Base-by-base conservation (phyloP, 2,329 filamentous ascomycete species). In the Cryoendolithus antarcticus region DNA sequence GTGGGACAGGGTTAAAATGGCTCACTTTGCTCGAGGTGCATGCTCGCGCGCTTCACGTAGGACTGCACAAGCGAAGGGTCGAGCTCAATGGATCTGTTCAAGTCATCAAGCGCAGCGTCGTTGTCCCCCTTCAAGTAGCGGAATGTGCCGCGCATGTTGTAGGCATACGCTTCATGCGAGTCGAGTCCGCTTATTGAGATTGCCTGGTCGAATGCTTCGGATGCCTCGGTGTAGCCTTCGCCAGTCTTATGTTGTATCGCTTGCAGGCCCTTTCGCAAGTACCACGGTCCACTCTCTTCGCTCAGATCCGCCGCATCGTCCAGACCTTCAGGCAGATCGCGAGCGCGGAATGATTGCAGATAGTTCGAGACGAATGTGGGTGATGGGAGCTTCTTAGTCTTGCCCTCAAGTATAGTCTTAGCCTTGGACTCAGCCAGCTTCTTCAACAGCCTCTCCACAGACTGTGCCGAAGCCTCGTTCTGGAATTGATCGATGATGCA, bases 401-500 rank as follows among this genome's bases (percentile, higher is more conserved):
- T 89, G 44, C 74, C 73, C 54, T 74, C 76, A 40, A 98, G 71
- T 57, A 98, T 94, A 48, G 77, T 79, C 67, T 89, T 86, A 48
- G 84, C 89, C 70, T 95, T 95, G 50, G 83, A 74, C 65, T 96
- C 89, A 35, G 91, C 91, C 36, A 96, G 89, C 68, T 93, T 93
- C 73, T 96, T 96, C 47, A 98, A 72, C 47, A 98, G 68, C 46
- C 89, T 73, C 70, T 98, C 91, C 7, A 98, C 88, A 33, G 86
- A 80, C 61, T 88, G 78, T 15, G 89, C 86, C 57, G 84, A 93
- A 45, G 74, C 71, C 55, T 94, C 83, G 62, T 91, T 96, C 66
- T 84, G 82, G 73, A 98, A 98, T 46, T 83, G 83, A 61, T 98
- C 91, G 60, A 98, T 94, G 62, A 98, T 98, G 69, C 91, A 98